A percentile compares a stretch with the other conserved stretches of the same genome.
Conservation (phyloP, 257 asterid species). For the Lithospermum erythrorhizon region DNA sequence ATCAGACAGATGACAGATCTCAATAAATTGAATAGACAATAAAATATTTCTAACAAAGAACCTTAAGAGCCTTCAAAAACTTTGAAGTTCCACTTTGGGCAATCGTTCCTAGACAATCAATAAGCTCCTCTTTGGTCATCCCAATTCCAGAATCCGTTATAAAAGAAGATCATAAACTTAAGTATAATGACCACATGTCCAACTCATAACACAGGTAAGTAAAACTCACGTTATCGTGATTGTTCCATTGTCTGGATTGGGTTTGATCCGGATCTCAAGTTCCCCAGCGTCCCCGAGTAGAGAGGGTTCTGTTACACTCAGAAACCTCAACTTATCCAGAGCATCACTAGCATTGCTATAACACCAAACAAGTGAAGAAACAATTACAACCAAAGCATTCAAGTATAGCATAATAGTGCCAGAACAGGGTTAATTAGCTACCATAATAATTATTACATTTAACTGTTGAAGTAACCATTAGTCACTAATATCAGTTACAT, state of each 20-base stretch:
- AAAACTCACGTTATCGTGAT: constrained; percentile 59
- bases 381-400: neutral
- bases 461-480: neutral
- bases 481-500: neutral
- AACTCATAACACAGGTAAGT: neutral
- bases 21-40: neutral
- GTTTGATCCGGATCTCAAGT: constrained; percentile 77
- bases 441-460: too few species aligned
- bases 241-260: constrained; percentile 93
- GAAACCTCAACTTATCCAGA: constrained; percentile 86
- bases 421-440: too few species aligned
- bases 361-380: constrained; percentile 3
- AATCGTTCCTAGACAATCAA: constrained; percentile 97
- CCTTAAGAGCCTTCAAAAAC: constrained; percentile 87
- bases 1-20: neutral
- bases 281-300: constrained; percentile 83
- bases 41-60: constrained; percentile 9
- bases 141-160: constrained; percentile 94
- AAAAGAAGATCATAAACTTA: constrained; percentile 4
- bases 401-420: neutral
- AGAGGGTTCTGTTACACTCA: constrained; percentile 84
- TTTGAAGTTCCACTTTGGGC: constrained; percentile 99
- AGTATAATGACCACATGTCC: constrained; percentile 1
- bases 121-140: constrained; percentile 96
- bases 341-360: constrained; percentile 99